These are phyloP conservation scores for Funneliformis caledonium DNA, from an alignment of 371 early-diverging fungal species.

Conservation along the genomic window DNA sequence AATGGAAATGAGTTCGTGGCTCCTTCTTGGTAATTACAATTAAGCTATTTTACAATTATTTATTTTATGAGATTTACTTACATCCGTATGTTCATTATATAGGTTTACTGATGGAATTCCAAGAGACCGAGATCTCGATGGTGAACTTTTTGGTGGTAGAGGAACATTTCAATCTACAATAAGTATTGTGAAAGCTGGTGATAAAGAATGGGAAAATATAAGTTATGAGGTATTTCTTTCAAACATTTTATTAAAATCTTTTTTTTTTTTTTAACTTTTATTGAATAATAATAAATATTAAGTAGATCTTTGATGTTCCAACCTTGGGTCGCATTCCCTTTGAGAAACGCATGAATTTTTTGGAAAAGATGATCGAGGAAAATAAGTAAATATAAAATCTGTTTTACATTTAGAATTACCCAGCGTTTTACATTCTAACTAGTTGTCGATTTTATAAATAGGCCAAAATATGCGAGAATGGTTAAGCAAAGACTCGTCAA, in stretches of 20 bases:
- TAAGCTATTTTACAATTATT: neutral
- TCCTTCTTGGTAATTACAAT: neutral
- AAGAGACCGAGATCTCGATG: neutral
- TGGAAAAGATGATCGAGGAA: neutral
- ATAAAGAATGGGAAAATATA: conserved; percentile 15
- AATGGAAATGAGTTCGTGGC: conserved; percentile 3
- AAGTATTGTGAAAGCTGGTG: conserved; percentile 20
- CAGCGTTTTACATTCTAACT: neutral
- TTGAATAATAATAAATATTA: neutral
- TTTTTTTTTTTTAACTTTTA: neutral
- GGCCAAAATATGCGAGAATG: neutral
- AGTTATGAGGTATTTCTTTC: conserved; percentile 1
- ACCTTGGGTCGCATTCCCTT: neutral
- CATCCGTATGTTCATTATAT: neutral
- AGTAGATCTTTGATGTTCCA: neutral
- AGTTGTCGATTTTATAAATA: neutral
- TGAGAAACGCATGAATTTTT: conserved; percentile 3
- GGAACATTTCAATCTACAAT: conserved; percentile 23
- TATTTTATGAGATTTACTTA: neutral
- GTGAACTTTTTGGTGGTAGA: conserved; percentile 21
- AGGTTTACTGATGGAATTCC: conserved; percentile 17
- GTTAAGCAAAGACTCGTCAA: conserved; percentile 5
- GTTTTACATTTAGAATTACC: neutral
- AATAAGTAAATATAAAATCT: conserved; percentile 12
- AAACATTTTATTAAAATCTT: neutral